Evolutionary conservation across 768 basidiomycete species (phyloP).

Genomic region (Aureoboletus auriporus): DNA sequence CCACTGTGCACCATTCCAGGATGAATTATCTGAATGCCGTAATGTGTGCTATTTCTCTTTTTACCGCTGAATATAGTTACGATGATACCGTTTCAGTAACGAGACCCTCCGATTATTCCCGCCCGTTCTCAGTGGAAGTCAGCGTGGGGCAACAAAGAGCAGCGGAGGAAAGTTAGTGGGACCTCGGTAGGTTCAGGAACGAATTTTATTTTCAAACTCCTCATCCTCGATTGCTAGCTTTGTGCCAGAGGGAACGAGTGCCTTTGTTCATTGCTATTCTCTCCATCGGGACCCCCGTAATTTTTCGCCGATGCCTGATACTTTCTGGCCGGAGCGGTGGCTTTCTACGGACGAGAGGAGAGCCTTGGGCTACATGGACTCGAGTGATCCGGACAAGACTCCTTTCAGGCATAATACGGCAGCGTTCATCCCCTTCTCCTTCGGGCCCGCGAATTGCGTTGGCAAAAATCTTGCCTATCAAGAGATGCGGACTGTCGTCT

Average conservation of each 20-base stretch:
- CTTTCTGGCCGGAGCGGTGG: slow-evolving; percentile 46
- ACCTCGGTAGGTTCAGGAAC: slow-evolving; percentile 32
- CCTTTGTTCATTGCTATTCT: slow-evolving; percentile 40
- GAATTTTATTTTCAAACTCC: slow-evolving; percentile 1
- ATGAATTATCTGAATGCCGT: slow-evolving; percentile 34
- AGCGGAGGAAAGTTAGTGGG: slow-evolving; percentile 38
- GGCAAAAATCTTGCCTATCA: slow-evolving; percentile 41
- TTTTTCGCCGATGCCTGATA: slow-evolving; percentile 43
- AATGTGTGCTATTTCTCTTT: slow-evolving; percentile 21
- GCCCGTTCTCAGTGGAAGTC: slow-evolving; percentile 45
- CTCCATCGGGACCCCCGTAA: slow-evolving; percentile 44
- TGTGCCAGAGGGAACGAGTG: slow-evolving; percentile 42
- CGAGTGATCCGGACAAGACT: slow-evolving; percentile 21
- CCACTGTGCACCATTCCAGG: slow-evolving; percentile 25
- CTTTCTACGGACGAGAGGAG: slow-evolving; percentile 28
- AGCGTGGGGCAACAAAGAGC: slow-evolving; percentile 35
- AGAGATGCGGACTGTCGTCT: slow-evolving; percentile 39
- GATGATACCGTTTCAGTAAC: slow-evolving; percentile 34
- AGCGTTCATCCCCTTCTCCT: slow-evolving; percentile 45
- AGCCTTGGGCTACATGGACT: slow-evolving; percentile 22
- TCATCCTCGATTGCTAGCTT: slow-evolving; percentile 29
- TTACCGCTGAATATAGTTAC: slow-evolving; percentile 4
- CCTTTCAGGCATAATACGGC: slow-evolving; percentile 31
- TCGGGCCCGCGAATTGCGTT: slow-evolving; percentile 42
- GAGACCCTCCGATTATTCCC: slow-evolving; percentile 49